Evolutionary conservation across 306 rosid species (phyloP), one percentile per base, ranked within the genome.

Genomic region (Hylodesmum podocarpum): DNA sequence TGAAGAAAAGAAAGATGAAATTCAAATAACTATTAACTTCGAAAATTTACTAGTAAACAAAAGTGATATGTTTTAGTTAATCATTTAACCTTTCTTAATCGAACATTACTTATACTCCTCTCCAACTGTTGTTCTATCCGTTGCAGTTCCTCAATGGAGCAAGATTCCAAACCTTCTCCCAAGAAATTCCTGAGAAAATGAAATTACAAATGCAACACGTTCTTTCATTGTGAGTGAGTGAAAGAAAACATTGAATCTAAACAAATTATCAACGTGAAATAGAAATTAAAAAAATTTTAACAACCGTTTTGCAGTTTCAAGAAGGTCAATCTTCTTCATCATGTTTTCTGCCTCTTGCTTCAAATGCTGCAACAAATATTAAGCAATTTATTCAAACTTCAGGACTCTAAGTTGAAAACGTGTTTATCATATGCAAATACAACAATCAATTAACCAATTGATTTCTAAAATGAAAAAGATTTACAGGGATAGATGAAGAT

Each of bases 271-370:
- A 33, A 16, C 8, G 41, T 40, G 18, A 69, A 69, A 50, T 31
- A 24, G 40, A 57, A 69, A 46, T 24, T 28, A 4, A 22, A 57
- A 67, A 73, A 6, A 13, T 19, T 68, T 33, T n/a, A n/a, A n/a
- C n/a, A 81, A 94, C 97, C 95, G 59, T 81, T 94, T 92, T 27
- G 95, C 73, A 69, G 72, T 84, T 84, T 94, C 98, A 64, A 91
- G 96, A 51, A 64, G 68, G 59, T 89, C 95, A 64, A 92, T 84
- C 68, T 91, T 87, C 87, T 84, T 86, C 89, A 84, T 81, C 92
- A 91, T 84, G 76, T 8, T 75, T 74, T 78, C 78, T 46, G 90
- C 85, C 86, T 88, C 94, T 76, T 88, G 84, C 83, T 86, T 86
- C 87, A 89, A 53, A 28, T 80, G 86, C 98, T 94, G 95, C 78